Evolutionary conservation across 768 basidiomycete species (phyloP).

Genomic region (Phaeolepiota aurea): DNA sequence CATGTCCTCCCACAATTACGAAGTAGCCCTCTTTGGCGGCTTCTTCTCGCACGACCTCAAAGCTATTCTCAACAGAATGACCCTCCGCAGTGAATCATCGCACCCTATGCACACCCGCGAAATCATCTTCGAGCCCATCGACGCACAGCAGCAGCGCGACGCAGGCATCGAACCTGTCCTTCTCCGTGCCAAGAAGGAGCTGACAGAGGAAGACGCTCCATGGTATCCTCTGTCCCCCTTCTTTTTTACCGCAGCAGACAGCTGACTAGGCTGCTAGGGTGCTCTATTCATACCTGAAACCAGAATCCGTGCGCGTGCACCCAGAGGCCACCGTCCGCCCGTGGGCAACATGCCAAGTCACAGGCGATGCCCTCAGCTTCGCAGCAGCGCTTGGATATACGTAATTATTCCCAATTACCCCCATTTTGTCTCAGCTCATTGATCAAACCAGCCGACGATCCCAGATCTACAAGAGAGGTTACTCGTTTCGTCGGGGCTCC

Average conservation of each 20-base stretch:
- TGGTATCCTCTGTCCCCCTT: conserved; percentile 41
- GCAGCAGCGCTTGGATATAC: conserved; percentile 73
- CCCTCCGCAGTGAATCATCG: conserved; percentile 74
- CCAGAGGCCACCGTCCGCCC: conserved; percentile 84
- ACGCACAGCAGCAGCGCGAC: conserved; percentile 57
- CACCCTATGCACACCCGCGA: conserved; percentile 67
- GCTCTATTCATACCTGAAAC: conserved; percentile 74
- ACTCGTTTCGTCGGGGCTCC: conserved; percentile 61
- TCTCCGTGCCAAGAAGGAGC: conserved; percentile 68
- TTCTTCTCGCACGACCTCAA: conserved; percentile 73
- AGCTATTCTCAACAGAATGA: conserved; percentile 72
- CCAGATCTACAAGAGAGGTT: conserved; percentile 78
- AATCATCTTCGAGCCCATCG: conserved; percentile 74
- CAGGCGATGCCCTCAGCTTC: conserved; percentile 74
- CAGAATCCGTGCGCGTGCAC: conserved; percentile 76
- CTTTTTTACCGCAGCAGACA: neutral
- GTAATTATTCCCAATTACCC: conserved; percentile 26
- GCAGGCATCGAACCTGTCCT: conserved; percentile 56
- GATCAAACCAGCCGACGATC: conserved; percentile 52
- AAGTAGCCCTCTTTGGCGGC: conserved; percentile 77
- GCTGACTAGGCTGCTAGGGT: conserved; percentile 44
- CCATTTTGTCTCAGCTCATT: neutral
- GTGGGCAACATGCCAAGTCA: conserved; percentile 73
- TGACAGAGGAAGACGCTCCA: conserved; percentile 50
- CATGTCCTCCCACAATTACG: conserved; percentile 60